These are phyloP conservation scores for Ogataea glucozyma DNA, from an alignment of 805 yeast species.

Conservation along the genomic window DNA sequence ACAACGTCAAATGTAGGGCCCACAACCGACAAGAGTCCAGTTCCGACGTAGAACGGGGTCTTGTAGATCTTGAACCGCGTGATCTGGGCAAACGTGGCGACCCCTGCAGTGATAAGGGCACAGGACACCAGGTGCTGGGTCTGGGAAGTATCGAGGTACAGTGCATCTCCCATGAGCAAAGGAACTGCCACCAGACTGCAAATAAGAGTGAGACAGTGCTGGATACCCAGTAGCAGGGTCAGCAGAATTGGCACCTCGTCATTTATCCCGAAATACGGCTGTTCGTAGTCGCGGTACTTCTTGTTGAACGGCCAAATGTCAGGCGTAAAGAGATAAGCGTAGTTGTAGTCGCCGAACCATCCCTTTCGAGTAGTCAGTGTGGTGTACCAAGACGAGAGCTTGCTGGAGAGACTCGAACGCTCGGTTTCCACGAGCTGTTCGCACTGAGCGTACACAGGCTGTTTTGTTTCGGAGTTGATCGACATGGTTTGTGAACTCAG, in stretches of 20 bases:
- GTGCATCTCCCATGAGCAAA: constrained; percentile 57
- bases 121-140: constrained; percentile 65
- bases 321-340: constrained; percentile 71
- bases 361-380: constrained; percentile 47
- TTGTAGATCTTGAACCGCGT: constrained; percentile 67
- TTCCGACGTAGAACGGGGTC: constrained; percentile 70
- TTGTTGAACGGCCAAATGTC: constrained; percentile 58
- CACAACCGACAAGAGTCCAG: constrained; percentile 78
- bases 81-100: constrained; percentile 66
- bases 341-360: constrained; percentile 74
- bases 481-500: no score
- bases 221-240: constrained; percentile 71
- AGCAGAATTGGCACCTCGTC: constrained; percentile 69
- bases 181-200: constrained; percentile 85
- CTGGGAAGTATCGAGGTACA: constrained; percentile 47
- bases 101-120: constrained; percentile 60
- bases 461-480: no score
- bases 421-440: background rate
- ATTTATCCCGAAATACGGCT: constrained; percentile 74
- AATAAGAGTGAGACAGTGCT: constrained; percentile 77
- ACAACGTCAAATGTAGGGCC: constrained; percentile 83
- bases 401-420: no score
- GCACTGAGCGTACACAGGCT: background rate
- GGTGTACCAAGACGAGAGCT: background rate
- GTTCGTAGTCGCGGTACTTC: constrained; percentile 45